Evolutionary conservation across 2,329 filamentous ascomycete genomes (phyloP).

Genomic region (Zalaria sp.): DNA sequence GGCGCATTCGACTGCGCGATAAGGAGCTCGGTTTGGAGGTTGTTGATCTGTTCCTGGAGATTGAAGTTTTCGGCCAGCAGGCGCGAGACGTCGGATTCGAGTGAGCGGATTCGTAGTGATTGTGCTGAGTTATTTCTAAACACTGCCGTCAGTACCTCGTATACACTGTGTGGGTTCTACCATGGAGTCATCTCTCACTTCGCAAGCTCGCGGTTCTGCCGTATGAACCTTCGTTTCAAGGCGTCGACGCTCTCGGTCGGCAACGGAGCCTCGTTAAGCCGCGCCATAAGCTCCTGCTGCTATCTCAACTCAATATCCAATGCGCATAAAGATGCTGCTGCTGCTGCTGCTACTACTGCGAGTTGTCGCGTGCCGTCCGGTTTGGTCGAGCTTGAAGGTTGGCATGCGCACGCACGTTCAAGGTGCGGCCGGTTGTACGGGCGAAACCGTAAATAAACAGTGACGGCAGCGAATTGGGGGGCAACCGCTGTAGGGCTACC

Average conservation of each 20-base stretch:
- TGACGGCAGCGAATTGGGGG: too few species aligned
- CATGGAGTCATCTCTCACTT: constrained; percentile 20
- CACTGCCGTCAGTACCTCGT: background rate
- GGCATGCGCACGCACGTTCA: too few species aligned
- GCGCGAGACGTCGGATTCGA: constrained; percentile 62
- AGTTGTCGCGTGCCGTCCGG: too few species aligned
- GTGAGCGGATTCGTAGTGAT: constrained; percentile 59
- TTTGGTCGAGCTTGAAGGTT: too few species aligned
- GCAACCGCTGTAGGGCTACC: too few species aligned
- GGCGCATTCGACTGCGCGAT: constrained; percentile 45
- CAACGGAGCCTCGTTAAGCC: constrained; percentile 56
- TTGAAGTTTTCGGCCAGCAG: constrained; percentile 68
- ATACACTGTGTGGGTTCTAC: background rate
- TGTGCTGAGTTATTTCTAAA: constrained; percentile 59
- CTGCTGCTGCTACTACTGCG: too few species aligned
- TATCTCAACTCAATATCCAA: background rate
- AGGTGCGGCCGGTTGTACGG: too few species aligned
- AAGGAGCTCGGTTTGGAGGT: constrained; percentile 49
- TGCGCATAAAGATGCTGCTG: too few species aligned
- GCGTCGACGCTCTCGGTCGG: constrained; percentile 52
- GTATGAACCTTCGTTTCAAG: constrained; percentile 64
- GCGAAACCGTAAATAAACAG: too few species aligned
- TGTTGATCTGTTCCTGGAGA: constrained; percentile 55
- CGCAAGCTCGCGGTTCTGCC: constrained; percentile 74
- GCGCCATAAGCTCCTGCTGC: constrained; percentile 45